Evolutionary conservation across 805 yeast species (phyloP).

Genomic region (Candida ascalaphidarum): DNA sequence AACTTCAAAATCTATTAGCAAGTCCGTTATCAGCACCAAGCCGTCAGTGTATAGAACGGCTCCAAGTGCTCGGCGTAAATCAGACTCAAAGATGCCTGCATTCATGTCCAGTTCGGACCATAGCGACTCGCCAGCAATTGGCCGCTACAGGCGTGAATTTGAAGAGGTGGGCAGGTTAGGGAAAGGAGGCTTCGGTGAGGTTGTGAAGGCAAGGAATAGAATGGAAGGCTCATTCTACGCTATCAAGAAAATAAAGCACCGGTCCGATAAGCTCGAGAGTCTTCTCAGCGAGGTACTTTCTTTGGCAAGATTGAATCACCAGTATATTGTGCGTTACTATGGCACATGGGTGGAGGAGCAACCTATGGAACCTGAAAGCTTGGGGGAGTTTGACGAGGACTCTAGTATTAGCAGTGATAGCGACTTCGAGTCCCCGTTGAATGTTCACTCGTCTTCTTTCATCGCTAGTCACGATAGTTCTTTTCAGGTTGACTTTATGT

Average conservation of each 20-base stretch:
- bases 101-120: conserved; percentile 4
- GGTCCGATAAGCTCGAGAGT: conserved; percentile 68
- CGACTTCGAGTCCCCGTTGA: conserved; percentile 8
- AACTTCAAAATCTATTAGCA: no score
- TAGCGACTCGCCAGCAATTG: conserved; percentile 18
- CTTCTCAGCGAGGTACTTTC: conserved; percentile 88
- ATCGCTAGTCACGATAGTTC: conserved; percentile 8
- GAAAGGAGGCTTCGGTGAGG: conserved; percentile 96
- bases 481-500: conserved; percentile 10
- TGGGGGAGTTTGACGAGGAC: conserved; percentile 12
- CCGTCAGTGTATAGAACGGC: no score
- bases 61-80: conserved; percentile 8
- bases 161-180: conserved; percentile 91
- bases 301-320: conserved; percentile 86
- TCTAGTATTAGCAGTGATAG: no score
- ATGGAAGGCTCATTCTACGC: conserved; percentile 95
- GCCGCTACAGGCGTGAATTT: conserved; percentile 81
- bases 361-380: conserved; percentile 10
- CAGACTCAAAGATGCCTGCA: conserved; percentile 15
- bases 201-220: conserved; percentile 90
- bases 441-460: conserved; percentile 8
- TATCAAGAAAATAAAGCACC: conserved; percentile 80
- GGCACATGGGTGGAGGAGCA: conserved; percentile 96
- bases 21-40: no score
- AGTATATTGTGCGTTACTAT: conserved; percentile 90